A percentile compares a stretch with the other conserved stretches of the same genome.
These are phyloP conservation scores for Capronia americana DNA, from an alignment of 2,329 filamentous ascomycete species.

Conservation along the genomic window DNA sequence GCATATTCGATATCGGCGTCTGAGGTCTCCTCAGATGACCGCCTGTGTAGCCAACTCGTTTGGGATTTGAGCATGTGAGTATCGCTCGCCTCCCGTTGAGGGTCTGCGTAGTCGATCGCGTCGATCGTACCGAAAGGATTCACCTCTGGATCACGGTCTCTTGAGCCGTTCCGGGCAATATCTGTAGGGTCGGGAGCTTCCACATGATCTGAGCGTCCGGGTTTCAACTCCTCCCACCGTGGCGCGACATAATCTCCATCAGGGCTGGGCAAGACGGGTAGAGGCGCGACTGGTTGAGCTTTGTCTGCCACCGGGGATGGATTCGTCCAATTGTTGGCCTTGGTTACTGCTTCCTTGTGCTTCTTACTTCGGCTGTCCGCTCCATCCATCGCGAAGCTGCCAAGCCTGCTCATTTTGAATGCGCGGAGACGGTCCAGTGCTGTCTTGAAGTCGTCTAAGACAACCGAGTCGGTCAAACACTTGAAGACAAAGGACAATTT, in stretches of 20 bases:
- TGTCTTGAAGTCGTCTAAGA: constrained; percentile 68
- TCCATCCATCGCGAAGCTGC: constrained; percentile 39
- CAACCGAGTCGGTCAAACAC: constrained; percentile 65
- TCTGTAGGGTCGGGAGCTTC: constrained; percentile 27
- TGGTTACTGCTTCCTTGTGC: constrained; percentile 32
- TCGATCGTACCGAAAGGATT: constrained; percentile 35
- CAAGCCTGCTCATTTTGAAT: constrained; percentile 40
- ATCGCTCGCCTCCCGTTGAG: constrained; percentile 36
- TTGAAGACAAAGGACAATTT: constrained; percentile 65
- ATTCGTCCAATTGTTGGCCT: constrained; percentile 35
- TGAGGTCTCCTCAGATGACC: constrained; percentile 34
- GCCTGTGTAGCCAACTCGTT: constrained; percentile 30
- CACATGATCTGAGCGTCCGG: constrained; percentile 26
- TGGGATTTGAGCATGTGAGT: constrained; percentile 28
- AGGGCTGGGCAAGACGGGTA: constrained; percentile 31
- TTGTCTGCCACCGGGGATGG: constrained; percentile 31
- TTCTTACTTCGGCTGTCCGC: constrained; percentile 33
- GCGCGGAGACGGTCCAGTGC: constrained; percentile 46
- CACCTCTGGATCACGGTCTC: constrained; percentile 39
- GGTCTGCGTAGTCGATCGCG: constrained; percentile 35
- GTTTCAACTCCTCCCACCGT: constrained; percentile 32
- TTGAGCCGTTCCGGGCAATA: constrained; percentile 36
- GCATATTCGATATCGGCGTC: constrained; percentile 39
- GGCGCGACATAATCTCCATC: constrained; percentile 31
- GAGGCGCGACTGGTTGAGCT: constrained; percentile 26